Conservation (phyloP, 129 eudicot genomes). For the Flaveria trinervia region DNA sequence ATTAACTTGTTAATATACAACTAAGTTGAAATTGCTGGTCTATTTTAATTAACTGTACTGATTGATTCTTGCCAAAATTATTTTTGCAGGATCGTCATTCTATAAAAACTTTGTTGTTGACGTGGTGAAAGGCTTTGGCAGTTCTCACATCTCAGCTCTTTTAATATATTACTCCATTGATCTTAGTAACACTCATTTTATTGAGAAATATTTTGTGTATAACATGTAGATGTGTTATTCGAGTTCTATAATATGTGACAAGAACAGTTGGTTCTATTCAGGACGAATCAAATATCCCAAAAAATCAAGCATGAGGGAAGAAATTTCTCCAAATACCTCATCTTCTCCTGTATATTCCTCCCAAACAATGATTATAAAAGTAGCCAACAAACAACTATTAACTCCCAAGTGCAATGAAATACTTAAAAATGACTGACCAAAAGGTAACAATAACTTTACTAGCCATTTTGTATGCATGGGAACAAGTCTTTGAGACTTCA, state of each 20-base stretch:
- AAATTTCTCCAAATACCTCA: too few species aligned
- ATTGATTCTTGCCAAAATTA: not conserved
- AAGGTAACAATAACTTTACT: too few species aligned
- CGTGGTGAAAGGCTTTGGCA: not conserved
- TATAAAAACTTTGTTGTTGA: not conserved
- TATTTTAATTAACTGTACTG: not conserved
- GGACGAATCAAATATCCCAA: too few species aligned
- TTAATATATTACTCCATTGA: not conserved
- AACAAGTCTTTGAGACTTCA: too few species aligned
- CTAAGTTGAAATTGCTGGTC: not conserved
- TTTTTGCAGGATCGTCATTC: conserved; percentile 14
- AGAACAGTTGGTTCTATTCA: too few species aligned
- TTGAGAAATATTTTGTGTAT: not conserved
- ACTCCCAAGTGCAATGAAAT: too few species aligned
- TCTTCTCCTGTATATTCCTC: too few species aligned
- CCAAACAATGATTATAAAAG: too few species aligned
- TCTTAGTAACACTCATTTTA: not conserved
- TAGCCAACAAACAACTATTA: too few species aligned
- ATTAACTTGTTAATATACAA: not conserved
- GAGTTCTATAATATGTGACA: not conserved
- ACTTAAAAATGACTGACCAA: too few species aligned
- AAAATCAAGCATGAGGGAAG: too few species aligned
- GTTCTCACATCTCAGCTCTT: not conserved
- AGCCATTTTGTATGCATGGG: too few species aligned
- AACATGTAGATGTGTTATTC: not conserved